These are phyloP conservation scores for Barbarea vulgaris DNA, from an alignment of 345 rosid genomes.

Conservation along the genomic window DNA sequence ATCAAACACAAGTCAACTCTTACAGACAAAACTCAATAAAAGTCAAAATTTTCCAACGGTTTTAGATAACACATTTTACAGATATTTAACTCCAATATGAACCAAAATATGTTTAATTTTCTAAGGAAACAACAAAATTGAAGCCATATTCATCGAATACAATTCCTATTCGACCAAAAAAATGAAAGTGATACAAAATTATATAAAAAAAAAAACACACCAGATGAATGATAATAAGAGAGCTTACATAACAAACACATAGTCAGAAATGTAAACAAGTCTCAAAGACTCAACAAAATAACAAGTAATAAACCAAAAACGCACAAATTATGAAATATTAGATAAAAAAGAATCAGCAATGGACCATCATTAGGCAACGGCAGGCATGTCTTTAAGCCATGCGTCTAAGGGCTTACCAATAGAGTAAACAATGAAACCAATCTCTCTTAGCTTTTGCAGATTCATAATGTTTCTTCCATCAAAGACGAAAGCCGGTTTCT, in stretches of 20 bases:
- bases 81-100: not conserved
- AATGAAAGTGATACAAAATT: not conserved
- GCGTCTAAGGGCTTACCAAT: conserved; percentile 44
- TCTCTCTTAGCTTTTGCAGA: conserved; percentile 58
- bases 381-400: conserved; percentile 43
- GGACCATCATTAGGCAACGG: conserved; percentile 20
- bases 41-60: not conserved
- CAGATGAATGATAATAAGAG: conserved; percentile 14
- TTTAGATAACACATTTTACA: not conserved
- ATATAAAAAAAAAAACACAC: not conserved
- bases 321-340: not conserved
- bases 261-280: conserved; percentile 9
- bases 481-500: conserved; percentile 77
- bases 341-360: conserved; percentile 7
- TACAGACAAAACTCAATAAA: not conserved
- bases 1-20: not conserved
- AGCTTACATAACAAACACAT: conserved; percentile 5
- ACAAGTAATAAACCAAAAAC: not conserved
- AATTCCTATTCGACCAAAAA: not conserved
- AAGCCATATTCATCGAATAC: conserved; percentile 1
- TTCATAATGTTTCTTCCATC: conserved; percentile 74
- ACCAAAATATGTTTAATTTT: not conserved
- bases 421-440: conserved; percentile 77
- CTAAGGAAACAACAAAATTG: conserved; percentile 18
- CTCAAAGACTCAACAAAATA: conserved; percentile 6